Base-by-base conservation (phyloP, 176 grass and related monocot species). In the Aegilops sharonensis region DNA sequence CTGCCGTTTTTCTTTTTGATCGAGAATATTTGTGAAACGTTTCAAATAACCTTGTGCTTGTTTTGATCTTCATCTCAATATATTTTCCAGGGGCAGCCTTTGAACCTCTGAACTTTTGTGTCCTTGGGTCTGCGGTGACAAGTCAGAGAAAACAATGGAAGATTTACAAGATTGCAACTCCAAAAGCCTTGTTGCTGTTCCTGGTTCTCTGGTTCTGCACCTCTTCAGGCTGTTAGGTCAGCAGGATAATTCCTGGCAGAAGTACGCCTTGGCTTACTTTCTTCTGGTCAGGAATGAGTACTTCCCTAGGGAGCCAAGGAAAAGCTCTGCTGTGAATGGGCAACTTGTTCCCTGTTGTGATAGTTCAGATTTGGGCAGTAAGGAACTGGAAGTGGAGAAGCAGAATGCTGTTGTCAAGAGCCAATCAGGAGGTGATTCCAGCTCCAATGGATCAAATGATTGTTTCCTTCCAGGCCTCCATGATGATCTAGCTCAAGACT, bases 401-500 rank as follows among this genome's bases (percentile, higher is more conserved):
- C 92, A 84, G 64, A 92, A 50, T 57, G 84, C 78, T 87, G 57
- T 77, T 68, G 61, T 64, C 5, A 93, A 83, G 78, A 69, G 32
- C 59, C 86, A 83, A 48, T 84, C 88, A 24, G 81, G 88, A 68
- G 85, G 81, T 64, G 50, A 85, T 85, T 86, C 82, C 66, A 80
- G 78, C 83, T 62, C 83, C 67, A 79, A 54, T 32, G 83, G 90
- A 81, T 95, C 95, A 50, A 91, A 81, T 84, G 89, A 93, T 87
- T 92, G 89, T 85, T 69, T 93, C 83, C 82, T 98, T 75, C 88
- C 95, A 14, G 91, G 93, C 62, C 91, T 98, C 80, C 89, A 91
- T 81, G 91, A 98, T 82, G 95, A 98, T 72, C 68, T 93, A 82
- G 78, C 93, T 54, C 89, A 95, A 85, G 91, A 93, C 62, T 95